Conservation (phyloP, 768 basidiomycete species). For the Trametes cingulata region DNA sequence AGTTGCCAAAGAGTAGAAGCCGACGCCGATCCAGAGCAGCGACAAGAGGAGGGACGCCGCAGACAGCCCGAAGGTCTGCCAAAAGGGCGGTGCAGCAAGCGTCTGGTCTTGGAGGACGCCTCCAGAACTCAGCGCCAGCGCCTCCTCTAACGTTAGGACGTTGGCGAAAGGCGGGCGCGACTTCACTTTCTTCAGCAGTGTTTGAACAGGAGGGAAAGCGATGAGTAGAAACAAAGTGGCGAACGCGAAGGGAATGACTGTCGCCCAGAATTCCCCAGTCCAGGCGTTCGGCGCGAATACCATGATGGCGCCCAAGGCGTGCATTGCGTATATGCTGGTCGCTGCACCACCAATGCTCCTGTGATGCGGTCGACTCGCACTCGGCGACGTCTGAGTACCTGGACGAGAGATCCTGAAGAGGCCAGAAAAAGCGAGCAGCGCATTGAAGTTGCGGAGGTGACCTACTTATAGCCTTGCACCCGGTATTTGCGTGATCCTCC, state of each 20-base stretch:
- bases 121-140: slow-evolving; percentile 26
- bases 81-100: slow-evolving; percentile 43
- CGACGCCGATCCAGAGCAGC: slow-evolving; percentile 57
- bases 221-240: slow-evolving; percentile 22
- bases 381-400: too few species aligned
- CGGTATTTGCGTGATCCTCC: too few species aligned
- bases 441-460: too few species aligned
- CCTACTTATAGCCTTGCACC: too few species aligned
- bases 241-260: slow-evolving; percentile 28
- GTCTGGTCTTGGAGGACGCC: slow-evolving; percentile 7
- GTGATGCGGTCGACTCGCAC: too few species aligned
- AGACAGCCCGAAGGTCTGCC: slow-evolving; percentile 61
- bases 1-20: slow-evolving; percentile 49
- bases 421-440: too few species aligned
- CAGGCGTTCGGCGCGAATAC: too few species aligned
- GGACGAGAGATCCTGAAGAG: too few species aligned
- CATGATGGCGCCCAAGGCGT: too few species aligned
- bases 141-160: slow-evolving; percentile 31
- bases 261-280: slow-evolving; percentile 30
- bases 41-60: slow-evolving; percentile 56
- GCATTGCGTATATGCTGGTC: too few species aligned
- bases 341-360: too few species aligned
- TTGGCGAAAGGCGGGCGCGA: slow-evolving; percentile 20
- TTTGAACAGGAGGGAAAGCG: slow-evolving; percentile 16
- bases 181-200: slow-evolving; percentile 3